Base-by-base conservation (phyloP, 2,329 filamentous ascomycete species). In the Penicillium expansum region DNA sequence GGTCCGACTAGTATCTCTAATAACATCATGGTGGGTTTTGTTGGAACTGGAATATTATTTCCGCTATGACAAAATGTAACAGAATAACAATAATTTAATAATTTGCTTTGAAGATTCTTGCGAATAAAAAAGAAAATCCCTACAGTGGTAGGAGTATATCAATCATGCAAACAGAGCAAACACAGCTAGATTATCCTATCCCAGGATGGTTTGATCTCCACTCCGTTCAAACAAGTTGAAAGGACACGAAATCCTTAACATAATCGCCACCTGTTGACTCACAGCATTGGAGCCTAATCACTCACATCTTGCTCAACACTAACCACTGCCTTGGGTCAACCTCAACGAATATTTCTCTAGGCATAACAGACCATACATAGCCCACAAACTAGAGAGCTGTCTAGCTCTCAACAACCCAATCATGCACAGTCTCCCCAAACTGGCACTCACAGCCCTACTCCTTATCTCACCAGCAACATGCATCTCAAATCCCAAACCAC, bases 401-500 rank as follows among this genome's bases (percentile, higher is more conserved):
- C 16, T 14, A 52, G 38, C 38, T 44, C 38, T n/a, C 37, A 22
- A 29, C 20, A 30, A 44, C 10, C 13, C 35, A 52, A 59, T 24
- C n/a, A 71, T 71, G 69, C 60, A 55, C 20, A 39, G n/a, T 22
- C 35, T 59, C 33, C n/a, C 45, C 8, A 27, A 55, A 9, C 22
- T 58, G 33, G 59, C 60, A 37, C 38, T 68, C n/a, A n/a, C 66
- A 30, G 52, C 54, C 18, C 55, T 70, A n/a, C 58, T 70, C 48
- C 59, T 62, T 32, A 52, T 63, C 27, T 52, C 58, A 18, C 42
- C 65, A 29, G 44, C 60, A 16, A 55, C 65, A 52, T 63, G 61
- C 39, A 63, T 60, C 5, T 18, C 48, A 32, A 51, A 14, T 18
- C 5, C 38, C 48, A 62, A 64, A 24, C 68, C 71, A 27, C 71